Evolutionary conservation across 768 basidiomycete species (phyloP), one percentile per base, ranked within the genome.

Genomic region (Pleurotus tuoliensis): DNA sequence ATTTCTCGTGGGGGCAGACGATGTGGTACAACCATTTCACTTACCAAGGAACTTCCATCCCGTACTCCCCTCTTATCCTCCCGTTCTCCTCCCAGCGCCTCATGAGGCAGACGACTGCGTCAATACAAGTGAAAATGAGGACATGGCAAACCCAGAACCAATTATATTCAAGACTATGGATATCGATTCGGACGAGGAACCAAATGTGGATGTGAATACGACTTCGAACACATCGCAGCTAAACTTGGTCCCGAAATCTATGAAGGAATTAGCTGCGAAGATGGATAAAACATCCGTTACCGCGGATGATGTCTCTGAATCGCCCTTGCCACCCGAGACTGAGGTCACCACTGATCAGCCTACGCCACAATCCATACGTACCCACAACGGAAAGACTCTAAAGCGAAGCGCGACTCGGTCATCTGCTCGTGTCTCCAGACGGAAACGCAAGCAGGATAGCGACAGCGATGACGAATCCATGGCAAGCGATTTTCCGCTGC

Each of bases 11-110:
- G 83, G 78, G 12, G 87, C 83, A 5, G 88, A 87, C 63, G 83
- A 82, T 58, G 86, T 92, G 53, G 88, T 93, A 2, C 75, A 87
- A 67, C 81, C 83, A 2, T 93, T 83, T 67, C 79, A 79, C 56
- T 72, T 93, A 24, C 91, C 91, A 1, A 83, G 83, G 59, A 79
- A 81, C 63, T 77, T 74, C 45, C 72, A 76, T 37, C 57, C 70
- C 48, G 63, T 71, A 37, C 65, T 69, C 13, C 51, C 60, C 11
- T 56, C 52, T 58, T 30, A 60, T 51, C 54, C 62, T 41, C 44
- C 58, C 27, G 27, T 11, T 54, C 38, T 57, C 37, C 38, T 16
- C n/a, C 16, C 18, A 24, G 20, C 50, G 50, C 27, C 58, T 45
- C 46, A 49, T 56, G 47, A 59, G 54, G 56, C 58, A 47, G 57